Evolutionary conservation across 2,329 filamentous ascomycete genomes (phyloP), one percentile per base, ranked within the genome.

Genomic region (Neurospora sp.): DNA sequence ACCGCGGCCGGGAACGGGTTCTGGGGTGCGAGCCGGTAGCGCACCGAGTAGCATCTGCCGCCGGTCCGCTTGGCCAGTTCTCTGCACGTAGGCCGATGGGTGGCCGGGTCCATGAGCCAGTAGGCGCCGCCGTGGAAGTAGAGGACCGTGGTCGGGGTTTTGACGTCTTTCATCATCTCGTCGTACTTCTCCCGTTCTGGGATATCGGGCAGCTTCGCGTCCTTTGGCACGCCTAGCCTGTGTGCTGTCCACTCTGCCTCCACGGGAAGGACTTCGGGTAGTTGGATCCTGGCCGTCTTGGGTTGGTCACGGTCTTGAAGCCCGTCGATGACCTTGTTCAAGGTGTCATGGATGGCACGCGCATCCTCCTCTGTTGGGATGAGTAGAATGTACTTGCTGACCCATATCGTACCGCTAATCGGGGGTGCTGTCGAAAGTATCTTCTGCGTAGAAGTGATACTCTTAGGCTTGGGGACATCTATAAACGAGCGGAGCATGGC

Each of bases 401-500:
- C 84, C 94, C 94, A 97, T 73, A 96, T 88, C 66, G 86, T 87
- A 3, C 93, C 93, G 77, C 92, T 93, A 76, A 96, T 83, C 0
- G 87, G 89, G 0, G 86, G 86, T 69, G 91, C 90, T 70, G 83
- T 87, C 66, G 86, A 80, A 1, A 87, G 86, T n/a, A 87, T 75
- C 58, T 80, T 82, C 79, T 97, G 95, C 7, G 86, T 80, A 71
- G 88, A 85, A 0, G 85, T 82, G 33, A 96, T 80, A 36, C 87
- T 83, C 11, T 75, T 77, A 0, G 84, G 82, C 17, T 80, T 81
- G 1, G 80, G 78, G 3, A 82, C 80, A 15, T 79, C 77, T 68
- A 93, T 78, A 69, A 93, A 82, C 0, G 86, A 86, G 23, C 92
- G 90, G n/a, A 97, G 78, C 17, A 96, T 81, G 36, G 88, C 86